Conservation (phyloP, 257 asterid genomes). For the Misopates orontium region DNA sequence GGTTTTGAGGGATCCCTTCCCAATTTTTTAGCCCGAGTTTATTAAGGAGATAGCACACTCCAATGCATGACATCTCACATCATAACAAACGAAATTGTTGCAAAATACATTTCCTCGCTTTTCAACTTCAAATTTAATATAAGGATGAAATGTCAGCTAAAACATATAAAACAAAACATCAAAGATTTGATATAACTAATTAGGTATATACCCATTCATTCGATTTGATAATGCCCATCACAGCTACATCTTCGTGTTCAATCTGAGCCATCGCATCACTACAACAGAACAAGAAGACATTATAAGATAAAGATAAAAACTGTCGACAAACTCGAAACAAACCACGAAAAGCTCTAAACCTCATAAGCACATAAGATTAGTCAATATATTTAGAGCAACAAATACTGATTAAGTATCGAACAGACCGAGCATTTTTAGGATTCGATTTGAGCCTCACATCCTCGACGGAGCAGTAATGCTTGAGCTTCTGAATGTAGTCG, state of each 20-base stretch:
- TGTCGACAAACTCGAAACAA: neutral
- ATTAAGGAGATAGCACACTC: neutral
- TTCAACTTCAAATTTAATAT: neutral
- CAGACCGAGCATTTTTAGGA: slow-evolving; percentile 80
- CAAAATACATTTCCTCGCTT: neutral
- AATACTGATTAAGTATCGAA: neutral
- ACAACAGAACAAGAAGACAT: slow-evolving; percentile 21
- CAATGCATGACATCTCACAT: neutral
- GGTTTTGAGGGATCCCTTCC: neutral
- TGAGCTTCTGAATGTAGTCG: slow-evolving; percentile 67
- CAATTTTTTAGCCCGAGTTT: neutral
- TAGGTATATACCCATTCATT: slow-evolving; percentile 67
- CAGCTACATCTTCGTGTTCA: slow-evolving; percentile 74
- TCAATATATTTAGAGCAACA: no score
- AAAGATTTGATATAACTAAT: neutral
- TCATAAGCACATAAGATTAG: no score
- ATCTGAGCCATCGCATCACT: slow-evolving; percentile 74
- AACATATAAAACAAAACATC: no score
- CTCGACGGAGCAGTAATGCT: slow-evolving; percentile 62
- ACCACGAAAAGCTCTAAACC: neutral
- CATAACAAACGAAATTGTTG: neutral
- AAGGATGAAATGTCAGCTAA: no score
- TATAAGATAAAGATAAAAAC: neutral
- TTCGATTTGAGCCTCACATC: slow-evolving; percentile 80
- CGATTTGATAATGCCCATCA: slow-evolving; percentile 56